These are phyloP conservation scores for Penicillium bialowiezense DNA, from an alignment of 495 filamentous ascomycete genomes.

Conservation along the genomic window DNA sequence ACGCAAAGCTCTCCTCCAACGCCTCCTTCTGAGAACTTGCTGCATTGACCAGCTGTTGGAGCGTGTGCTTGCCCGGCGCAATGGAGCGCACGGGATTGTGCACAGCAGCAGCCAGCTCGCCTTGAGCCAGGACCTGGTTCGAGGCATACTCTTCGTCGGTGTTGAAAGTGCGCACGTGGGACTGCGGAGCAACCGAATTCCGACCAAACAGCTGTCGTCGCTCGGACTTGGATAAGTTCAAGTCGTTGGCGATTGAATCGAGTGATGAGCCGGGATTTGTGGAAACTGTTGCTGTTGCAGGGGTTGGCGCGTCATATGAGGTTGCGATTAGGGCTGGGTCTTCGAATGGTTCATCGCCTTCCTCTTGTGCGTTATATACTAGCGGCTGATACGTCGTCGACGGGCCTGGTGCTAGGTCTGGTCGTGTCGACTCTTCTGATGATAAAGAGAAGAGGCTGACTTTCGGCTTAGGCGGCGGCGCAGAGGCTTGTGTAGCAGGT, in stretches of 20 bases:
- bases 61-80: conserved; percentile 81
- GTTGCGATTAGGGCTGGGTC: conserved; percentile 22
- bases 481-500: conserved; percentile 11
- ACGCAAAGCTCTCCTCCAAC: conserved; percentile 84
- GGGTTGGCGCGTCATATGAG: conserved; percentile 2
- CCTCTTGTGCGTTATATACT: conserved; percentile 38
- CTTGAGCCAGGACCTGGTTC: conserved; percentile 58
- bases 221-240: conserved; percentile 70
- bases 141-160: conserved; percentile 79
- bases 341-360: conserved; percentile 16
- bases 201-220: conserved; percentile 83
- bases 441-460: conserved; percentile 61
- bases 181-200: conserved; percentile 30
- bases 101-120: conserved; percentile 59
- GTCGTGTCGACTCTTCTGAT: conserved; percentile 18
- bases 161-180: conserved; percentile 72
- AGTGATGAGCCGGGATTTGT: conserved; percentile 32
- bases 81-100: conserved; percentile 83
- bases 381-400: conserved; percentile 47
- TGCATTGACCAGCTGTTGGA: conserved; percentile 82
- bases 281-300: conserved; percentile 21
- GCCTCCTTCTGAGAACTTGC: conserved; percentile 76
- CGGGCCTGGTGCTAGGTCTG: conserved; percentile 5
- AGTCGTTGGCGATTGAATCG: conserved; percentile 62
- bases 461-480: conserved; percentile 45